Conservation (phyloP, 2,329 filamentous ascomycete species). For the Aspergillus neoniger region DNA sequence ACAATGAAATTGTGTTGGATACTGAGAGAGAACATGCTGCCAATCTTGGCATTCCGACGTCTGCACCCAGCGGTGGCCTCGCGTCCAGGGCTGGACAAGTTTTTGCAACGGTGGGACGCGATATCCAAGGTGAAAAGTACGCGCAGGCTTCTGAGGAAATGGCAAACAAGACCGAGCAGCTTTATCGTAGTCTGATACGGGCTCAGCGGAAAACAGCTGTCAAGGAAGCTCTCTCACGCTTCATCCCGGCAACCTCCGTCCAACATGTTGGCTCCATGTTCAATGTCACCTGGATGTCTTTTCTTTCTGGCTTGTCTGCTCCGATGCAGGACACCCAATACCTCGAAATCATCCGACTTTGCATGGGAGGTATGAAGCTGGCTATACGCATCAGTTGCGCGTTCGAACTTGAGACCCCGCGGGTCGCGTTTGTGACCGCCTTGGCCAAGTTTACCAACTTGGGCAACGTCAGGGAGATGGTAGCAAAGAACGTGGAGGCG, state of each 20-base stretch:
- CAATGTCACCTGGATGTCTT: constrained; percentile 98
- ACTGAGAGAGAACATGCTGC: constrained; percentile 90
- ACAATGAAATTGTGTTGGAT: constrained; percentile 90
- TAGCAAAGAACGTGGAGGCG: constrained; percentile 93
- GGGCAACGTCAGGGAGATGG: constrained; percentile 92
- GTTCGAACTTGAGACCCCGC: constrained; percentile 89
- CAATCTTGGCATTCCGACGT: constrained; percentile 66
- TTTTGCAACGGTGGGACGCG: constrained; percentile 85
- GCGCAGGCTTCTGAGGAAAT: constrained; percentile 96
- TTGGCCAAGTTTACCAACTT: constrained; percentile 92
- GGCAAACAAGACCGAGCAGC: constrained; percentile 73
- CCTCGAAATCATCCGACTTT: constrained; percentile 85
- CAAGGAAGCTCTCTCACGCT: constrained; percentile 67
- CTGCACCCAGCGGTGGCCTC: constrained; percentile 68
- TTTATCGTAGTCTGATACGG: constrained; percentile 90
- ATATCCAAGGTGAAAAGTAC: constrained; percentile 89
- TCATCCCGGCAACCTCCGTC: constrained; percentile 89
- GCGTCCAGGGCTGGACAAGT: constrained; percentile 84
- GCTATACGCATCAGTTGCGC: constrained; percentile 90
- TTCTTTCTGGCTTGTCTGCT: constrained; percentile 89
- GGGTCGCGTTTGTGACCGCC: constrained; percentile 91
- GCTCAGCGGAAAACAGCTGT: constrained; percentile 81
- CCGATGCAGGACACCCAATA: constrained; percentile 94
- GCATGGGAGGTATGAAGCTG: constrained; percentile 92
- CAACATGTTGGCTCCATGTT: constrained; percentile 98